Evolutionary conservation across 2,329 filamentous ascomycete species (phyloP).

Genomic region (Xylariaceae sp.): DNA sequence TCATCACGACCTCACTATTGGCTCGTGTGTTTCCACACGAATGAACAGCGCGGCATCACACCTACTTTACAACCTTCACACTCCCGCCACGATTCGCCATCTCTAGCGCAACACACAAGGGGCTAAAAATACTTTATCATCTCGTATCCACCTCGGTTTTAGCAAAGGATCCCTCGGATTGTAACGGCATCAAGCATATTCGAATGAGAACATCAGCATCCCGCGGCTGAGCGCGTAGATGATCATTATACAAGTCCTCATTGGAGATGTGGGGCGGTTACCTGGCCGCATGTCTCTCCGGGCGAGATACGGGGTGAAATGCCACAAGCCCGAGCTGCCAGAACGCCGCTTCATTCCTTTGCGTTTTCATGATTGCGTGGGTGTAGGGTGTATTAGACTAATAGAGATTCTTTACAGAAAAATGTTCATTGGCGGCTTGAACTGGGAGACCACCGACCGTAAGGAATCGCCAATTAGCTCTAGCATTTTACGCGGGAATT

Average conservation of each 20-base stretch:
- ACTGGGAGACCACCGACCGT: constrained; percentile 99
- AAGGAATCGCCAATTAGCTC: constrained; percentile 42
- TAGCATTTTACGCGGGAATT: background rate
- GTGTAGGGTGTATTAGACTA: constrained; percentile 19
- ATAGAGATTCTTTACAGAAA: constrained; percentile 59
- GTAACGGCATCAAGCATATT: constrained; percentile 15
- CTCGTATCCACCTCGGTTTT: constrained; percentile 19
- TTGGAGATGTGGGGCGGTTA: constrained; percentile 18
- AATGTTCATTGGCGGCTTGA: constrained; percentile 98
- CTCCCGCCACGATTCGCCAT: constrained; percentile 14
- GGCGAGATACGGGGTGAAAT: too few relatives aligned
- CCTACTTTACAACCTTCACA: constrained; percentile 10
- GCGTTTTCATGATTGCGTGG: constrained; percentile 12
- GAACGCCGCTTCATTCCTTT: constrained; percentile 13
- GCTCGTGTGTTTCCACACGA: constrained; percentile 24
- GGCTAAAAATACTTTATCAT: constrained; percentile 22
- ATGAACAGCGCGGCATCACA: constrained; percentile 23
- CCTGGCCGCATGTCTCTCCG: constrained; percentile 5
- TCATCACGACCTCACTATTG: constrained; percentile 21
- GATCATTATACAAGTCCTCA: constrained; percentile 19
- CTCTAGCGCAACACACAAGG: constrained; percentile 16
- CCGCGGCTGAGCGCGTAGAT: constrained; percentile 23
- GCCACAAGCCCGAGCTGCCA: constrained; percentile 12
- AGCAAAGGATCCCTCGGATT: constrained; percentile 10
- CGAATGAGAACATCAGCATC: constrained; percentile 15